Base-by-base conservation (phyloP, 2,329 filamentous ascomycete genomes). In the Colletotrichum trifolii region DNA sequence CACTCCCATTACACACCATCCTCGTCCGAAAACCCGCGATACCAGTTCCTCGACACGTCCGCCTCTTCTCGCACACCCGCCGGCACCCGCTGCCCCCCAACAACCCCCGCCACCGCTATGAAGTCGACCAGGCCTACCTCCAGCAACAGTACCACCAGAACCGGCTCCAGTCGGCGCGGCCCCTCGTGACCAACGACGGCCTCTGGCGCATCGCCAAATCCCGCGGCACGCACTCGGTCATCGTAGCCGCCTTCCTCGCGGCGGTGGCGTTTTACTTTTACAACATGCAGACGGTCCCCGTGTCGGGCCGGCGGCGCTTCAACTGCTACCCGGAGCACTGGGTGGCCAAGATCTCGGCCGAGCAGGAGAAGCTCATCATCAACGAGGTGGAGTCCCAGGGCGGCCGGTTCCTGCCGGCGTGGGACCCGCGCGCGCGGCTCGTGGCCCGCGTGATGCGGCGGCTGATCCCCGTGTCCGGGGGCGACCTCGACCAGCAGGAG, bases 221-320 rank as follows among this genome's bases (percentile, higher is more conserved):
- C 34, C 74, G 75, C 42, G 77, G 76, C 62, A 80, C 80, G 48
- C 75, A 77, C 60, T 71, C 78, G 35, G 75, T 85, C 12, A 73
- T 82, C 13, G 68, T 79, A 1, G 66, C 79, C 12, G 79, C 80
- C 35, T 74, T 80, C 13, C 71, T 76, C n/a, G 80, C 77, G 47
- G 85, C 83, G 4, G 71, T 82, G 2, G 73, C 73, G 8, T 88
- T 93, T 73, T 94, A 93, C 79, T 80, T 88, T 60, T 82, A 79
- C 73, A 90, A 94, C 73, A 79, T 92, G 46, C 89, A 95, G 75
- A 85, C 85, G 38, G 91, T 94, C 12, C 91, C 91, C 2, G 85
- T 93, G 7, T 91, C 88, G 6, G 89, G 90, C 0, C 86, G 92
- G 8, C 82, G 82, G 71, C 85, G 92, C 40, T 95, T 95, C 84